Percentiles rank a stretch among this genome's conserved stretches.
Conservation (phyloP, 345 rosid species). For the Geranium rotundifolium region DNA sequence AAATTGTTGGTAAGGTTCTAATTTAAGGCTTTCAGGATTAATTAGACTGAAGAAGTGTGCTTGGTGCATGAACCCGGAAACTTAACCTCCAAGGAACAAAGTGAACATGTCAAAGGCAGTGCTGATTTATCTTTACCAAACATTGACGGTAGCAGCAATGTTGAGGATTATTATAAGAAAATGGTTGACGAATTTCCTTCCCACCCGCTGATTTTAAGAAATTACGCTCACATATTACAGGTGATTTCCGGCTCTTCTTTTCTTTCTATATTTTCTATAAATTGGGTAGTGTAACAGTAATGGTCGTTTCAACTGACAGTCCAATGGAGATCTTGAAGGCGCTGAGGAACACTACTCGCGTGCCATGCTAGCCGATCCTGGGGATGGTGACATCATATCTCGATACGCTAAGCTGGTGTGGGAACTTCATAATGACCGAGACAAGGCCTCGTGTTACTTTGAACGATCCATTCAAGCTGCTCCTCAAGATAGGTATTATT, state of each 20-base stretch:
- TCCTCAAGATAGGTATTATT: slow-evolving; percentile 47
- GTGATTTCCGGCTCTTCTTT: slow-evolving; percentile 16
- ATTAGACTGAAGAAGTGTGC: background rate
- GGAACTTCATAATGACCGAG: slow-evolving; percentile 56
- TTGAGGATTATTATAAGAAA: slow-evolving; percentile 37
- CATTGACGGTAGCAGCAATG: slow-evolving; percentile 30
- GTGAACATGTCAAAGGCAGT: slow-evolving; percentile 6
- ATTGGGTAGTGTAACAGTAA: no score
- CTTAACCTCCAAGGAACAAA: background rate
- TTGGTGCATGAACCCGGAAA: background rate
- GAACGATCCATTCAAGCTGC: slow-evolving; percentile 55
- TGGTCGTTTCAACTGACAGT: slow-evolving; percentile 18
- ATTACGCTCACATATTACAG: slow-evolving; percentile 69
- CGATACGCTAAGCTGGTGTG: slow-evolving; percentile 58
- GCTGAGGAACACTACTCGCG: slow-evolving; percentile 59
- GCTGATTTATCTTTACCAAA: slow-evolving; percentile 23
- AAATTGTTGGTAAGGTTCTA: slow-evolving; percentile 1
- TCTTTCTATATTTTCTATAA: background rate
- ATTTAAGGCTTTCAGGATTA: slow-evolving; percentile 1
- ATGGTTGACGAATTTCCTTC: slow-evolving; percentile 61
- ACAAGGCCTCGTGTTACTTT: slow-evolving; percentile 43
- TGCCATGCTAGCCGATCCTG: slow-evolving; percentile 55
- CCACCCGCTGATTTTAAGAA: slow-evolving; percentile 56
- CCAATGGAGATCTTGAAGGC: slow-evolving; percentile 56
- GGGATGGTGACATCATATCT: slow-evolving; percentile 37